Conservation (phyloP, 345 rosid species). For the Lumnitzera littorea region DNA sequence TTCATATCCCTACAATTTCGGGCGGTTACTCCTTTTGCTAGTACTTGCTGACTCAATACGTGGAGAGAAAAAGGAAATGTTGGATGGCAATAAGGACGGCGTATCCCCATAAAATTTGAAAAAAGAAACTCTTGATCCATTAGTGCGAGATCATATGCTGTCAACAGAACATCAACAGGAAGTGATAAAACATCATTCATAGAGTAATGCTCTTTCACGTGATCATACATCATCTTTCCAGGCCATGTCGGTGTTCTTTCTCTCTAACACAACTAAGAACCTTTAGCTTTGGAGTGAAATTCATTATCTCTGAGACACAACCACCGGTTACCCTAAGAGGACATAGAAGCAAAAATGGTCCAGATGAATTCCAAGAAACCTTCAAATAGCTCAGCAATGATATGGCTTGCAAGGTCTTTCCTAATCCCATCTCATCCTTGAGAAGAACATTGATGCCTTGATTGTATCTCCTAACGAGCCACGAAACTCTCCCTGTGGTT, state of each 20-base stretch:
- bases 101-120: too few relatives aligned
- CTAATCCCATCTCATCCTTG: conserved; percentile 75
- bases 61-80: too few relatives aligned
- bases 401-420: conserved; percentile 85
- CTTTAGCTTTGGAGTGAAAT: conserved; percentile 56
- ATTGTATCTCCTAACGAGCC: conserved; percentile 62
- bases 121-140: too few relatives aligned
- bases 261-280: conserved; percentile 75
- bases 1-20: too few relatives aligned
- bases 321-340: conserved; percentile 87
- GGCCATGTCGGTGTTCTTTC: conserved; percentile 42
- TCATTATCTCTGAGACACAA: conserved; percentile 66
- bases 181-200: conserved; percentile 41
- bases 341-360: conserved; percentile 75
- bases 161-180: too few relatives aligned
- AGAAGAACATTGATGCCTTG: conserved; percentile 79
- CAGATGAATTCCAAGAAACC: conserved; percentile 32
- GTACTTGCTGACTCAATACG: too few relatives aligned
- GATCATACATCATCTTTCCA: conserved; percentile 44
- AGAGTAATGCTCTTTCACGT: conserved; percentile 26
- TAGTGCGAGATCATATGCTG: too few relatives aligned
- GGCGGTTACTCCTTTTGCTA: too few relatives aligned
- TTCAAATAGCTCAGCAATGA: conserved; percentile 74
- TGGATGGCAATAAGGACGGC: too few relatives aligned
- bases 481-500: conserved; percentile 66